Base-by-base conservation (phyloP, 129 eudicot species). In the Smallanthus sonchifolius region DNA sequence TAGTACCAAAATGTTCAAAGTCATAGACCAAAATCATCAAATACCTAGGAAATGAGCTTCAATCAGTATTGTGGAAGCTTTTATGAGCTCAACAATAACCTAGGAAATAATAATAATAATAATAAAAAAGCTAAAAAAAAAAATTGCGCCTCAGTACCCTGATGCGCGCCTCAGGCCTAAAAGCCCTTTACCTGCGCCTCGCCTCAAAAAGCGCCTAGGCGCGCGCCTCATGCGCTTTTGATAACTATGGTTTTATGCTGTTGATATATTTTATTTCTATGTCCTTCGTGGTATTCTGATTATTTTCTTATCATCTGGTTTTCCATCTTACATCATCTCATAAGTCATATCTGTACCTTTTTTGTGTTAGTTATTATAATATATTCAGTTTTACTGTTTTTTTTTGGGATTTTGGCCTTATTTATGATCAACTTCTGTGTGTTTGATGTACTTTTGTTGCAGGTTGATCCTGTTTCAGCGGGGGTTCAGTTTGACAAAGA, bases 401-500 rank as follows among this genome's bases (percentile, higher is more conserved):
- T n/a, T 15, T 47, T 47, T 47, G 30, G 16, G 16, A 47, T 13
- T 67, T 37, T 65, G 19, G 51, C 15, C 36, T 75, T 14, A 59
- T 30, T 44, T 54, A 17, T 17, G 30, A 17, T 54, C 62, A 19
- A 19, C 14, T 20, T 20, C 35, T 19, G 10, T 54, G 62, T 19
- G 7, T 55, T 15, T 73, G 20, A 56, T 45, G 34, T 45, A 30
- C 34, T 56, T 34, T 35, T 81, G 34, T 51, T 80, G 79, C 75
- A 92, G 98, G 95, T 84, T 73, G 87, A 88, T 79, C 91, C 92
- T 35, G 85, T 75, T 79, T 77, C 91, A 59, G 92, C 95, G 36
- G 98, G 96, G 10, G 82, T 84, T 73, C 98, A 79, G 73, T 88
- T 87, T 84, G 98, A 93, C 73, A 90, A 84, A 82, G 98, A 93